These are phyloP conservation scores for Periconia sp. DNA, from an alignment of 2,329 filamentous ascomycete species.

Conservation along the genomic window DNA sequence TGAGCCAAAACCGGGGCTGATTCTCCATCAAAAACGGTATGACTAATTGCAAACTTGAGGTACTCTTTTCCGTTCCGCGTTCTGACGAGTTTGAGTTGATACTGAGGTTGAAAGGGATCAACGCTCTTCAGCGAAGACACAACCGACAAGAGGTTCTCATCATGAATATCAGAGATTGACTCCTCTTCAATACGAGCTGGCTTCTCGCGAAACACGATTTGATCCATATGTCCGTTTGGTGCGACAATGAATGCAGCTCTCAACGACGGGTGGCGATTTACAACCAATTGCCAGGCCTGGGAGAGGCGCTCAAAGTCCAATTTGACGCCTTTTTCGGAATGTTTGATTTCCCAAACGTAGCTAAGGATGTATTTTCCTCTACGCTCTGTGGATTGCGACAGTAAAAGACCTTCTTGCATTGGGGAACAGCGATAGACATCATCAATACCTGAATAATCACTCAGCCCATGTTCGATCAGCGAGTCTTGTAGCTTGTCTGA, in stretches of 20 bases:
- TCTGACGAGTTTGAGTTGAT: too few relatives aligned
- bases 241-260: conserved; percentile 36
- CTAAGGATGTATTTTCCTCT: conserved; percentile 35
- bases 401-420: conserved; percentile 36
- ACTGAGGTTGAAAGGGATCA: too few relatives aligned
- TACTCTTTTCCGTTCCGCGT: too few relatives aligned
- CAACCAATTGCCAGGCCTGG: conserved; percentile 31
- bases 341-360: conserved; percentile 30
- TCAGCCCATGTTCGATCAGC: conserved; percentile 45
- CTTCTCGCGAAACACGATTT: too few relatives aligned
- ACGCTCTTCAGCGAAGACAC: too few relatives aligned
- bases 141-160: too few relatives aligned
- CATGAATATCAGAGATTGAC: too few relatives aligned
- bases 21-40: too few relatives aligned
- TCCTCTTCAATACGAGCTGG: too few relatives aligned
- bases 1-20: too few relatives aligned
- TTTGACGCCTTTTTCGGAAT: conserved; percentile 4
- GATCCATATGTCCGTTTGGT: too few relatives aligned
- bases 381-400: conserved; percentile 33
- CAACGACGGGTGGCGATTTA: conserved; percentile 29
- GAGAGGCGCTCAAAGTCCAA: conserved; percentile 19
- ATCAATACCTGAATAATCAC: conserved; percentile 45
- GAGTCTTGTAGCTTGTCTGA: conserved; percentile 43
- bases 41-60: too few relatives aligned
- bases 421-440: conserved; percentile 40